A percentile compares a stretch with the other conserved stretches of the same genome.
phyloP scores from a whole-genome alignment of 108 stramenopile species.

The Chaetoceros muelleri region DNA sequence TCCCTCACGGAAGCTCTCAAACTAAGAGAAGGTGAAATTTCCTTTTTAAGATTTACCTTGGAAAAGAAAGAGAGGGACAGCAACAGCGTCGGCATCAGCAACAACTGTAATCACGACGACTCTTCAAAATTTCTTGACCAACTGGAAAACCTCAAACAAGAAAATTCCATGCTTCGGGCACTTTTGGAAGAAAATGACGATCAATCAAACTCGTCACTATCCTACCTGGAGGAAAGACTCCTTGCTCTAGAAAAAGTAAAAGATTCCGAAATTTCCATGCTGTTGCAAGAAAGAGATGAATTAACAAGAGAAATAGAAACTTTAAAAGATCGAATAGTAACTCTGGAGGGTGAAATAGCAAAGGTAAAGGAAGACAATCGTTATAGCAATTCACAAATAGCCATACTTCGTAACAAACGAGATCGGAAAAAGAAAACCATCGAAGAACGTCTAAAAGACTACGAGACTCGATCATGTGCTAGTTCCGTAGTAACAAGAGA shows the following conservation, averaged over 20 bases:
- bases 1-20: too few species aligned
- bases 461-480: neutral
- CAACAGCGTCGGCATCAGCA: too few species aligned
- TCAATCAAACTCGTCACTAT: neutral
- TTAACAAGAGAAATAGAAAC: neutral
- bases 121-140: too few species aligned
- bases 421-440: neutral
- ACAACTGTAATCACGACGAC: too few species aligned
- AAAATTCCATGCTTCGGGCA: neutral
- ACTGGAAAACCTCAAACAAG: neutral
- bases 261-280: neutral
- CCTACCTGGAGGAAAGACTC: neutral
- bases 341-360: neutral
- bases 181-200: neutral
- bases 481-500: neutral
- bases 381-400: neutral
- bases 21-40: too few species aligned
- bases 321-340: neutral
- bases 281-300: neutral
- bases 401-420: neutral
- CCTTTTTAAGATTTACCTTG: too few species aligned
- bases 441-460: neutral
- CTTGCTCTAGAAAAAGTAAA: neutral
- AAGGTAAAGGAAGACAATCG: neutral
- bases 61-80: too few species aligned